phyloP scores from a whole-genome alignment of 495 filamentous ascomycete species.

The Cladorrhinum samala region DNA sequence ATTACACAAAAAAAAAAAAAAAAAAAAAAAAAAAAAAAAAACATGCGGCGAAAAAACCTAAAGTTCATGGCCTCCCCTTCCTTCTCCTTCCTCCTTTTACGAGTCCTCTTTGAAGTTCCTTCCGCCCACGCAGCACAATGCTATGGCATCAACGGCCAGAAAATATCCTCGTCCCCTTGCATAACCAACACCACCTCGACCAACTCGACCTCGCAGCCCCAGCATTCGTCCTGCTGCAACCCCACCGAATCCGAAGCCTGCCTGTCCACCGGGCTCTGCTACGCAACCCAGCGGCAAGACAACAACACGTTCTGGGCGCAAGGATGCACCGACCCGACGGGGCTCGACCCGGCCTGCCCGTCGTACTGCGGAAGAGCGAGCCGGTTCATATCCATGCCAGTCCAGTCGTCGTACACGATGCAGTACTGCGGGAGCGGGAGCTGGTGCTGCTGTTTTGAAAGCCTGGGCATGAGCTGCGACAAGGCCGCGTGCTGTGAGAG shows the following conservation, averaged over 20 bases:
- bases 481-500: conserved; percentile 19
- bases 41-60: too few species aligned
- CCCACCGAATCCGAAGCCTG: conserved; percentile 25
- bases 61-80: too few species aligned
- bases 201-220: too few species aligned
- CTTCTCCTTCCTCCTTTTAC: neutral
- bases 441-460: conserved; percentile 28
- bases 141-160: conserved; percentile 19
- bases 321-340: conserved; percentile 27
- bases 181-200: conserved; percentile 15
- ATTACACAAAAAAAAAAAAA: too few species aligned
- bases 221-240: conserved; percentile 30
- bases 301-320: conserved; percentile 25
- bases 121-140: conserved; percentile 11
- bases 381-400: conserved; percentile 12
- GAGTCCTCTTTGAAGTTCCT: neutral
- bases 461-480: conserved; percentile 17
- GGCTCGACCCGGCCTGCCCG: conserved; percentile 25
- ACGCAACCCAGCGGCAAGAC: conserved; percentile 21
- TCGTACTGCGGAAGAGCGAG: conserved; percentile 21
- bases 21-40: too few species aligned
- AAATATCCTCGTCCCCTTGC: conserved; percentile 12
- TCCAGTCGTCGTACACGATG: conserved; percentile 21
- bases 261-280: conserved; percentile 28
- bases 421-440: conserved; percentile 16